These are phyloP conservation scores for Rhynchospora tenuis DNA, from an alignment of 176 grass and related monocot genomes.

Conservation along the genomic window DNA sequence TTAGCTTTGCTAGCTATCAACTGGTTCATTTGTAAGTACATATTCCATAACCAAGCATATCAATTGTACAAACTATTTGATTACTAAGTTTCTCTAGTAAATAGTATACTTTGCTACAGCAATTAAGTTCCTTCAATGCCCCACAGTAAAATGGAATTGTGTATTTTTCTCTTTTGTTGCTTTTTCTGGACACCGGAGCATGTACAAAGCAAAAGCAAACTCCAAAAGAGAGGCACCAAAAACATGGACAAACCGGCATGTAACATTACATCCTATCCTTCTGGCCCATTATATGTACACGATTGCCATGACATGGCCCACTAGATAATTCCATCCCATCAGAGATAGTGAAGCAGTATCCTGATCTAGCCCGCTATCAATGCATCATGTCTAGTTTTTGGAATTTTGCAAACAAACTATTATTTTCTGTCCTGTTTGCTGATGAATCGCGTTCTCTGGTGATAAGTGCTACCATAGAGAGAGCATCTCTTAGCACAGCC, in stretches of 20 bases:
- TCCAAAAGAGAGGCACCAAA: neutral
- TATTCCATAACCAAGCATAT: no score
- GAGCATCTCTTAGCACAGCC: no score
- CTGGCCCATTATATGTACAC: neutral
- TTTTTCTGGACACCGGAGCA: neutral
- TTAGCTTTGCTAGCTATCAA: no score
- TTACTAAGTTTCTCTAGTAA: no score
- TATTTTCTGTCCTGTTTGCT: neutral
- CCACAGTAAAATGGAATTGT: neutral
- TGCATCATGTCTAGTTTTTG: neutral
- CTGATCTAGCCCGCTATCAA: neutral
- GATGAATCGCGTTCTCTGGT: no score
- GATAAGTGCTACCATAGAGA: no score
- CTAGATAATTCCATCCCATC: neutral
- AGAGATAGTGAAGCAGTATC: neutral
- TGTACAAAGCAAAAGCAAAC: neutral
- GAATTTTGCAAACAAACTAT: neutral
- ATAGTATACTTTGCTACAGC: neutral
- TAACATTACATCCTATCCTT: constrained; percentile 5
- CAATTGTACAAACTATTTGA: no score
- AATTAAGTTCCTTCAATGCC: neutral
- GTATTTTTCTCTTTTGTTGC: neutral
- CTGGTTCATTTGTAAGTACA: no score
- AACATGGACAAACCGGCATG: neutral
- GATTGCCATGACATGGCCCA: neutral